Conservation (phyloP, 2,329 filamentous ascomycete species). For the Hypoxylon sp. region DNA sequence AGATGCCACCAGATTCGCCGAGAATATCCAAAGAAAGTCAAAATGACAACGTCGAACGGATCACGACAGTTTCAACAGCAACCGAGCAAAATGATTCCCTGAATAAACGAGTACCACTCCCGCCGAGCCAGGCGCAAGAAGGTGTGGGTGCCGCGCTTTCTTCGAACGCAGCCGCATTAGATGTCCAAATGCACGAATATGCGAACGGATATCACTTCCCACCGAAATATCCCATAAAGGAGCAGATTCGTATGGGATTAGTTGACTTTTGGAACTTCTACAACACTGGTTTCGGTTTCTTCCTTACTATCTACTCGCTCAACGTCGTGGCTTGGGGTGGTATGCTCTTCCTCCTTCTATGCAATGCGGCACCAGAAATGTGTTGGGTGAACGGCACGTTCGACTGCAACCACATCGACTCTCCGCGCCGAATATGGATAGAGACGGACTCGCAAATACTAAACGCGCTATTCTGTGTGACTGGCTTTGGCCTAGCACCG, state of each 20-base stretch:
- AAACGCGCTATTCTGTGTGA: conserved; percentile 88
- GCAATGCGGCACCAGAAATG: conserved; percentile 81
- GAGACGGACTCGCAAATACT: conserved; percentile 88
- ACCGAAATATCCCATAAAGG: conserved; percentile 71
- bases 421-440: conserved; percentile 85
- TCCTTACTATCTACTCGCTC: conserved; percentile 83
- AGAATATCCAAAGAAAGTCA: conserved; percentile 37
- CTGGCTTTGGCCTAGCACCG: conserved; percentile 85
- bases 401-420: conserved; percentile 79
- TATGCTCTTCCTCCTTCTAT: conserved; percentile 89
- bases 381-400: conserved; percentile 66
- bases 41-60: conserved; percentile 40
- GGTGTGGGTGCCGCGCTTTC: conserved; percentile 42
- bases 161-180: conserved; percentile 54
- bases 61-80: conserved; percentile 44
- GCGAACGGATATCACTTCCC: conserved; percentile 77
- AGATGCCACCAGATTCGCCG: conserved; percentile 39
- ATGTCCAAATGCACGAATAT: conserved; percentile 56
- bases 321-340: conserved; percentile 91
- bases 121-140: conserved; percentile 45
- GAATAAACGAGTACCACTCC: conserved; percentile 42
- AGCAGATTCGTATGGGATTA: conserved; percentile 70
- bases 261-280: conserved; percentile 80
- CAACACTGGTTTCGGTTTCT: conserved; percentile 80
- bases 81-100: conserved; percentile 42